These are phyloP conservation scores for Hemerocallis citrina DNA, from an alignment of 106 monocot genomes.

Conservation along the genomic window DNA sequence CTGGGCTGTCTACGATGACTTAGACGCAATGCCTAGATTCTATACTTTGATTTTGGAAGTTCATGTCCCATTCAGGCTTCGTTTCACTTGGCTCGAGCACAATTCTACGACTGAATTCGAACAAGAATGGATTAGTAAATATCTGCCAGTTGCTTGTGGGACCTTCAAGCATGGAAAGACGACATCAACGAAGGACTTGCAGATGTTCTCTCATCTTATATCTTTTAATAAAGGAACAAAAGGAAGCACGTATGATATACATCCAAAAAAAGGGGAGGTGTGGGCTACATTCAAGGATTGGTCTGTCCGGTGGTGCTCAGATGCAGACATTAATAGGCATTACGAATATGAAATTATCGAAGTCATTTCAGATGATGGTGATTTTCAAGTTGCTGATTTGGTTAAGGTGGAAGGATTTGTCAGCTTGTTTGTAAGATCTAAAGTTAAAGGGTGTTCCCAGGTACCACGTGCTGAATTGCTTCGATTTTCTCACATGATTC, in stretches of 20 bases:
- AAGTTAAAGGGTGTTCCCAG: not conserved
- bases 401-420: constrained; percentile 38
- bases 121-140: constrained; percentile 19
- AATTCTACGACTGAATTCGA: constrained; percentile 20
- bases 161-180: constrained; percentile 33
- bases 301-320: constrained; percentile 37
- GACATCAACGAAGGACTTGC: constrained; percentile 9
- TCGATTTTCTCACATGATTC: constrained; percentile 39
- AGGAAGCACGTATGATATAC: constrained; percentile 35
- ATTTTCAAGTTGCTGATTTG: constrained; percentile 25
- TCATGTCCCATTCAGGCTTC: constrained; percentile 25
- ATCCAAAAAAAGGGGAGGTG: constrained; percentile 59
- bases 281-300: constrained; percentile 73
- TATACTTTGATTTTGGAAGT: constrained; percentile 34
- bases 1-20: constrained; percentile 40
- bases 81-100: constrained; percentile 56
- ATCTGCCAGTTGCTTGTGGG: constrained; percentile 59
- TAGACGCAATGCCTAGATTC: constrained; percentile 29
- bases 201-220: constrained; percentile 60
- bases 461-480: constrained; percentile 37
- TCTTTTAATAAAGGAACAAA: constrained; percentile 24
- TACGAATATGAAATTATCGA: constrained; percentile 76
- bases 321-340: constrained; percentile 20
- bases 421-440: constrained; percentile 35
- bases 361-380: constrained; percentile 39